Evolutionary conservation across 305 asterid genomes (phyloP).

Genomic region (Solanum hybrid): DNA sequence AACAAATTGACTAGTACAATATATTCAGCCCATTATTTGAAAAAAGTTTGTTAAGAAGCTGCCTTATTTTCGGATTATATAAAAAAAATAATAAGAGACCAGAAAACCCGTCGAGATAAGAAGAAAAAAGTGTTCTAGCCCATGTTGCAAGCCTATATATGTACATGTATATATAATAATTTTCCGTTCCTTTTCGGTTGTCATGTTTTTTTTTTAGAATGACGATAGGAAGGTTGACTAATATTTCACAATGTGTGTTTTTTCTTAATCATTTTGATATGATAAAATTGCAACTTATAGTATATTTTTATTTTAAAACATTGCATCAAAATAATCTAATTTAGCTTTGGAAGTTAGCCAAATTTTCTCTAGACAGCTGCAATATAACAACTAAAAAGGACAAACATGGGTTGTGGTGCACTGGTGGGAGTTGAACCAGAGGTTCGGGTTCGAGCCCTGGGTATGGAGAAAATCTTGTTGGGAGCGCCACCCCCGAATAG

Average conservation of each 20-base stretch:
- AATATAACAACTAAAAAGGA: no score
- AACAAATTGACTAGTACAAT: not conserved
- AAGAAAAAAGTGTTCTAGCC: constrained; percentile 15
- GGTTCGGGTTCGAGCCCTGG: no score
- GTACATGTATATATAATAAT: not conserved
- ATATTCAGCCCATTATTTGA: not conserved
- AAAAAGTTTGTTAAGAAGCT: not conserved
- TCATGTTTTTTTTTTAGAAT: not conserved
- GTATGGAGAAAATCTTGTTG: no score
- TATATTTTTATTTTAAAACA: no score
- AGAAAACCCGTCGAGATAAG: constrained; percentile 29
- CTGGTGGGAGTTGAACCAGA: no score
- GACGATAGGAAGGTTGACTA: no score
- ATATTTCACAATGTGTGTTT: not conserved
- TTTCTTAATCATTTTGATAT: not conserved
- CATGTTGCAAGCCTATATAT: constrained; percentile 6
- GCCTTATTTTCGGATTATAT: not conserved
- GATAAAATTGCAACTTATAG: not conserved
- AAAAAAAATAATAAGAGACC: constrained; percentile 8
- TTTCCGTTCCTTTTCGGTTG: accelerated
- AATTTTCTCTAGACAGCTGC: no score
- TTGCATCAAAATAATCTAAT: no score
- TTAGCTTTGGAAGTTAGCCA: no score
- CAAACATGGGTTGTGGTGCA: no score
- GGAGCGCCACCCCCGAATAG: no score